phyloP scores from a whole-genome alignment of 352 stramenopile genomes.

The Thraustotheca clavata region DNA sequence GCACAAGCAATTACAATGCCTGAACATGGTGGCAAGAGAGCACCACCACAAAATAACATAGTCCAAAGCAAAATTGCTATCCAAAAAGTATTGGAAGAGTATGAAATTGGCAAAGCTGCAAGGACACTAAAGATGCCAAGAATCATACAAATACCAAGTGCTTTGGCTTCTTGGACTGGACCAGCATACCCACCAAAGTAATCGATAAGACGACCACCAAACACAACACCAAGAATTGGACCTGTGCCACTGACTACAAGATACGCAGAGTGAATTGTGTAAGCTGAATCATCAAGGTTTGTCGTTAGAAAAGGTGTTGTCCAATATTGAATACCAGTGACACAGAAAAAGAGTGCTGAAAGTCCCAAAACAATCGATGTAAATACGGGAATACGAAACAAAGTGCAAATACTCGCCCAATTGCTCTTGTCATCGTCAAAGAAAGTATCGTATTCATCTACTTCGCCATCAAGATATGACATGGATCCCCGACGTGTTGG shows the following conservation, averaged over 20 bases:
- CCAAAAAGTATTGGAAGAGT: conserved; percentile 45
- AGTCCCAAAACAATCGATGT: conserved; percentile 71
- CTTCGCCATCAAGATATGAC: conserved; percentile 44
- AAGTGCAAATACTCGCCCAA: conserved; percentile 14
- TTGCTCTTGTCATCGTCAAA: conserved; percentile 25
- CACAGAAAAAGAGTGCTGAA: conserved; percentile 76
- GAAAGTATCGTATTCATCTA: conserved; percentile 30
- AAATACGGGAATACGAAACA: conserved; percentile 33
- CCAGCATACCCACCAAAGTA: conserved; percentile 66
- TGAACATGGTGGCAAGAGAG: conserved; percentile 63
- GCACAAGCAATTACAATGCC: conserved; percentile 77
- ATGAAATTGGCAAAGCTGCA: conserved; percentile 54
- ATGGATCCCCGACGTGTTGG: conserved; percentile 46
- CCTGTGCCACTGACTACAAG: conserved; percentile 66
- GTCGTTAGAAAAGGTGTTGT: conserved; percentile 77
- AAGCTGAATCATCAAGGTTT: conserved; percentile 67
- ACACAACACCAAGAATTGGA: conserved; percentile 78
- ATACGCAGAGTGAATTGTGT: conserved; percentile 67
- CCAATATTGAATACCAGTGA: conserved; percentile 76
- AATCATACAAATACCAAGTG: conserved; percentile 63
- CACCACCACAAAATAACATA: conserved; percentile 77
- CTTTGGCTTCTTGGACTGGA: conserved; percentile 50
- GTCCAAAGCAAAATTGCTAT: conserved; percentile 72
- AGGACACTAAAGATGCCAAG: conserved; percentile 41
- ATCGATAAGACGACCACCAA: conserved; percentile 77